These are phyloP conservation scores for Camptophora hylomeconis DNA, from an alignment of 2,329 filamentous ascomycete species.

Conservation along the genomic window DNA sequence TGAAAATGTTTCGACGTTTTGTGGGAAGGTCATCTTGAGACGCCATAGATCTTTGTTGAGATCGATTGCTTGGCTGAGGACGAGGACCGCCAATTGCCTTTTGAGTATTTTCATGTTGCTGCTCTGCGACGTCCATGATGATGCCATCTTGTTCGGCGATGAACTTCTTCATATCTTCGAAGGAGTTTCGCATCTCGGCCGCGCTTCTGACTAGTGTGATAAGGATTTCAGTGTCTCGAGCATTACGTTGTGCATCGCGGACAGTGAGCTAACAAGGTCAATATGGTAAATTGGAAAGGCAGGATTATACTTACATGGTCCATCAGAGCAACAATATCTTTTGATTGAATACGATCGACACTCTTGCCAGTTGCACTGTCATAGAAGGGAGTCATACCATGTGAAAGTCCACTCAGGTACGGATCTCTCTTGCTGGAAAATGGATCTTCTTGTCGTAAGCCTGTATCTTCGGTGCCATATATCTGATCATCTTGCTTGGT, in stretches of 20 bases:
- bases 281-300: constrained; percentile 26
- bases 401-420: constrained; percentile 69
- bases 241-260: constrained; percentile 88
- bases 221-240: constrained; percentile 89
- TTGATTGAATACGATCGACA: constrained; percentile 84
- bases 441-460: constrained; percentile 41
- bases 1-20: constrained; percentile 91
- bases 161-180: constrained; percentile 88
- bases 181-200: constrained; percentile 91
- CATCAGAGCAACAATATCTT: constrained; percentile 95
- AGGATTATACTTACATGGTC: too few species aligned
- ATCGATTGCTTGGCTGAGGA: constrained; percentile 57
- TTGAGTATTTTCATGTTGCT: constrained; percentile 76
- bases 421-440: constrained; percentile 54
- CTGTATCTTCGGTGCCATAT: neutral
- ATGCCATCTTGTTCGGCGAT: constrained; percentile 81
- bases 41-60: constrained; percentile 32
- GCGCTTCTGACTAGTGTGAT: constrained; percentile 88
- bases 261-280: constrained; percentile 58
- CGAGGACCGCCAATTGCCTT: constrained; percentile 75
- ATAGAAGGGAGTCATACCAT: constrained; percentile 87
- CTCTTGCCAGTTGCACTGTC: constrained; percentile 78
- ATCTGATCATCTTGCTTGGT: too few species aligned
- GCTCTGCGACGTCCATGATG: constrained; percentile 75
- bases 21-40: constrained; percentile 48